phyloP scores from a whole-genome alignment of 129 eudicot species.

The Dittrichia graveolens region DNA sequence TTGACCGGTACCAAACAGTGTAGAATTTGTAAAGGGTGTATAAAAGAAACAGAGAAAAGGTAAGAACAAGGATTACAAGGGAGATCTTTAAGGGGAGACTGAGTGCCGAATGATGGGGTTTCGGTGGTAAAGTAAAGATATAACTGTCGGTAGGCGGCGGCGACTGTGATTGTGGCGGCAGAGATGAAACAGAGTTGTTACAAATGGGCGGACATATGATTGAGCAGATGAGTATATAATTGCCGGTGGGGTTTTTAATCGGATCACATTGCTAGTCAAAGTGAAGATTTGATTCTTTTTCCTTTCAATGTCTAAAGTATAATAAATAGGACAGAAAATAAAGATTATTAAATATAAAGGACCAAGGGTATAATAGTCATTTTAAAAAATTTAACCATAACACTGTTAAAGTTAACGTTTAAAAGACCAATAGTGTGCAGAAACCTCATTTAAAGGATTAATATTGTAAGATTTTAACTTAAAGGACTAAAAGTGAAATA shows the following conservation, averaged over 20 bases:
- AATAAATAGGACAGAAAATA: too few relatives aligned
- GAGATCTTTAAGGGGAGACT: conserved; percentile 43
- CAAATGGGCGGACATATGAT: conserved; percentile 18
- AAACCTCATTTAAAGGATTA: too few relatives aligned
- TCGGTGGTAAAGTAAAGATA: conserved; percentile 1
- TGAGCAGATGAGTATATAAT: conserved; percentile 27
- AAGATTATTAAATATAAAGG: too few relatives aligned
- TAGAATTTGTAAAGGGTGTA: conserved; percentile 52
- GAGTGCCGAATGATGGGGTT: conserved; percentile 30
- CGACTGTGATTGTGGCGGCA: conserved; percentile 17
- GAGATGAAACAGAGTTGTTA: background rate
- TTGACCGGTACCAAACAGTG: conserved; percentile 35
- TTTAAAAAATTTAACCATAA: too few relatives aligned
- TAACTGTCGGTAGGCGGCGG: conserved; percentile 15
- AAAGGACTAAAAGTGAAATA: too few relatives aligned
- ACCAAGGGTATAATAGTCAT: too few relatives aligned
- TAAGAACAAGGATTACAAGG: conserved; percentile 32
- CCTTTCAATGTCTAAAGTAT: too few relatives aligned
- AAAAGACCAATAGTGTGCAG: too few relatives aligned
- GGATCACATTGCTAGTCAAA: conserved; percentile 33
- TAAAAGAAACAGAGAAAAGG: conserved; percentile 44
- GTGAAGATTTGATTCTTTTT: too few relatives aligned
- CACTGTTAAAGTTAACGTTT: too few relatives aligned
- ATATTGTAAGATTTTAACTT: too few relatives aligned
- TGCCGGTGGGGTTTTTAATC: background rate